A percentile compares a stretch with the other conserved stretches of the same genome.
phyloP scores from a whole-genome alignment of 345 rosid genomes.

The Passiflora organensis region DNA sequence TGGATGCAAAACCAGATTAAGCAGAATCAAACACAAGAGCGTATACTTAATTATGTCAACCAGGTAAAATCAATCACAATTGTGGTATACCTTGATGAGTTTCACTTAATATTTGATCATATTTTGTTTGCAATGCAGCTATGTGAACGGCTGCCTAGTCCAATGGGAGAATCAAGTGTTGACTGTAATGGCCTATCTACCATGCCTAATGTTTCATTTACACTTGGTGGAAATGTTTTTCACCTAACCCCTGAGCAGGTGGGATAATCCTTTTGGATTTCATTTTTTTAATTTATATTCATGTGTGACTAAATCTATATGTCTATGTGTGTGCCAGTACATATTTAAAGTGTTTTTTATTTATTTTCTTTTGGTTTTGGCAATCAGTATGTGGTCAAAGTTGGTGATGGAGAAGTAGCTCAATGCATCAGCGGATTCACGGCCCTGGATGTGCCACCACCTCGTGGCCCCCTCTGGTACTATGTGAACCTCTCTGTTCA shows the following conservation, averaged over 20 bases:
- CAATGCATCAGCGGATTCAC: constrained; percentile 93
- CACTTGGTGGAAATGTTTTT: constrained; percentile 66
- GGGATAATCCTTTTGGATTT: constrained; percentile 9
- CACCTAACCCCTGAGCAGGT: constrained; percentile 82
- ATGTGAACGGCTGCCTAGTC: constrained; percentile 75
- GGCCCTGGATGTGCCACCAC: constrained; percentile 76
- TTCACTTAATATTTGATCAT: constrained; percentile 3
- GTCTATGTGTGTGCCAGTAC: neutral
- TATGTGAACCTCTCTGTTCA: neutral
- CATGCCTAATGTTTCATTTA: constrained; percentile 73
- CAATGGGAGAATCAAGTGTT: constrained; percentile 75
- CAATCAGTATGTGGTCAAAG: constrained; percentile 78
- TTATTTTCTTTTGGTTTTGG: constrained; percentile 9
- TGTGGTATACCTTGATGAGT: constrained; percentile 2
- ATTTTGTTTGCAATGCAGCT: constrained; percentile 38
- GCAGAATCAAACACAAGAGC: constrained; percentile 64
- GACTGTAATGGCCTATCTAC: constrained; percentile 53
- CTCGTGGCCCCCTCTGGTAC: constrained; percentile 96
- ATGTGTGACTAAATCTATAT: neutral
- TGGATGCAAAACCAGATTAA: constrained; percentile 82
- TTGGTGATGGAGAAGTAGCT: constrained; percentile 64
- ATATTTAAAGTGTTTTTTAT: neutral
- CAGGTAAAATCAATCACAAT: constrained; percentile 31
- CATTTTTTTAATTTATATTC: neutral
- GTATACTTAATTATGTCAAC: constrained; percentile 62